phyloP scores from a whole-genome alignment of 2,329 filamentous ascomycete genomes.

The Colletotrichum sidae region DNA sequence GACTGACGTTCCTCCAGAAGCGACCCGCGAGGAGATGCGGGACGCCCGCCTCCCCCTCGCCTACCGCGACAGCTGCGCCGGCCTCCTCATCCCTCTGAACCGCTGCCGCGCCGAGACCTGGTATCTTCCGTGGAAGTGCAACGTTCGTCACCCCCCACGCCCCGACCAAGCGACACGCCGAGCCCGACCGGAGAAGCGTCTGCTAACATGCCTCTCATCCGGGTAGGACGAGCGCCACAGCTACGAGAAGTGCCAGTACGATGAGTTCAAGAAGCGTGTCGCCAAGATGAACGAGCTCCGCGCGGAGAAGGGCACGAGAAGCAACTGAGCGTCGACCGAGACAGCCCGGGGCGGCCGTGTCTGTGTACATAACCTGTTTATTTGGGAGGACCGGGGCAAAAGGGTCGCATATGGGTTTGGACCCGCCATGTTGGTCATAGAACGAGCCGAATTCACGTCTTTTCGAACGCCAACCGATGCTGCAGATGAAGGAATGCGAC shows the following conservation, averaged over 20 bases:
- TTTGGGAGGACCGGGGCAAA: conserved; percentile 20
- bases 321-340: conserved; percentile 70
- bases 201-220: conserved; percentile 23
- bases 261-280: conserved; percentile 98
- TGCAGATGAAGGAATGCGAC: background rate
- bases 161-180: background rate
- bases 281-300: conserved; percentile 98
- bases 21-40: conserved; percentile 92
- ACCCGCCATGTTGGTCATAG: conserved; percentile 28
- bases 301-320: conserved; percentile 84
- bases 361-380: conserved; percentile 37
- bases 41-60: conserved; percentile 87
- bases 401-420: conserved; percentile 19
- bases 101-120: conserved; percentile 91
- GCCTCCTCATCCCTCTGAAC: conserved; percentile 95
- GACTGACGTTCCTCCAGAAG: conserved; percentile 46
- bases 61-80: conserved; percentile 96
- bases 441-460: conserved; percentile 36
- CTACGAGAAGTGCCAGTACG: conserved; percentile 99
- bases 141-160: conserved; percentile 68
- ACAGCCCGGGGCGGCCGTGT: conserved; percentile 25
- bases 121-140: conserved; percentile 98
- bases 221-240: conserved; percentile 90
- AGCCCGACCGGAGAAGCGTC: conserved; percentile 5
- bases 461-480: conserved; percentile 18